Evolutionary conservation across 2,329 filamentous ascomycete species (phyloP), one percentile per base, ranked within the genome.

Genomic region (Fusarium keratoplasticum): DNA sequence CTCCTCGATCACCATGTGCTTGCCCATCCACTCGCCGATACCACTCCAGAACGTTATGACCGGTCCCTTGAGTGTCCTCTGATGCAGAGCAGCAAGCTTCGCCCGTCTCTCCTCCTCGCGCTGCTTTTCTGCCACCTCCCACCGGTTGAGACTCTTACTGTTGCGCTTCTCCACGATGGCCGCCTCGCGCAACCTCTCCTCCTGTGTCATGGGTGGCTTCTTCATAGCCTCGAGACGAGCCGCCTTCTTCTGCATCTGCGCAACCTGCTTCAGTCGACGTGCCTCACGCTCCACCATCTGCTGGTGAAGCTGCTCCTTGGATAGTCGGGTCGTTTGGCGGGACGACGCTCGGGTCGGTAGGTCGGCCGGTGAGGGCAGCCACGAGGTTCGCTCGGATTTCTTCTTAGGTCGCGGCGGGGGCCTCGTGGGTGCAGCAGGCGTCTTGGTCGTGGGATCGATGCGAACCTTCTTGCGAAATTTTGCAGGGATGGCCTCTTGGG

Each of bases 31-130:
- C 77, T 94, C 90, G 36, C 94, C 94, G 72, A 94, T 89, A n/a
- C 96, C 96, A 82, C 95, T 98, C 93, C 95, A 98, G 82, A 94
- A 96, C 3, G 94, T 94, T 47, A 98, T 92, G 13, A 98, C 94
- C 0, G 96, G 95, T 0, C 96, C 96, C 63, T 96, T 92, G 10
- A 98, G 88, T 60, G 93, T 94, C 58, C 95, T 91, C 81, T 95
- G 94, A 78, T 97, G 94, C 76, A 98, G 86, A 16, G 96, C 96
- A 42, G 96, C 95, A 57, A 98, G 87, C 83, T 93, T 96, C 44
- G 92, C 93, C 73, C 91, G 89, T 70, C 96, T 89, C 79, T 97
- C 94, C 77, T 96, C 94, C 75, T 95, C 93, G 67, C 96, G 91
- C 81, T 93, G 91, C 83, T 95, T 95, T 84, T 99, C 96, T 8